Percentiles rank a stretch among this genome's conserved stretches.
These are phyloP conservation scores for Takashimella koratensis DNA, from an alignment of 1,284 basidiomycete species.

Conservation along the genomic window DNA sequence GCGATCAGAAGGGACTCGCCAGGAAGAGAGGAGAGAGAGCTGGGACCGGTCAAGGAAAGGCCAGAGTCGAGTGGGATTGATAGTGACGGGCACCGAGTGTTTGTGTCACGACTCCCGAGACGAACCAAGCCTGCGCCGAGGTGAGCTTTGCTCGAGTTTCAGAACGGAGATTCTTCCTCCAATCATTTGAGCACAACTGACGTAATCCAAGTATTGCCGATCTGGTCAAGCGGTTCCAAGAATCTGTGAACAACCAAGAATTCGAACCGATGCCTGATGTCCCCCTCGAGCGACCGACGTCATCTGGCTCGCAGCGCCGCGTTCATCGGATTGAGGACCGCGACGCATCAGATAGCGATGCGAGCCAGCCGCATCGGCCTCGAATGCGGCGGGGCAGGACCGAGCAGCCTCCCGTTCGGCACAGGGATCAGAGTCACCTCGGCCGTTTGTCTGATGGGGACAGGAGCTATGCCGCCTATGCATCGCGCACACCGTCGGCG, in stretches of 20 bases:
- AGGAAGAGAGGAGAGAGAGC: neutral
- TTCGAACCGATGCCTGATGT: constrained; percentile 13
- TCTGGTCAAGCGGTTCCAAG: constrained; percentile 69
- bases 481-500: constrained; percentile 47
- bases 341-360: constrained; percentile 47
- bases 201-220: constrained; percentile 68
- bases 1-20: constrained; percentile 50
- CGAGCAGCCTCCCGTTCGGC: constrained; percentile 29
- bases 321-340: constrained; percentile 4
- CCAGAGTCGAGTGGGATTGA: constrained; percentile 43
- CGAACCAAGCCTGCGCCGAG: constrained; percentile 48
- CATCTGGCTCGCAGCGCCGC: constrained; percentile 16
- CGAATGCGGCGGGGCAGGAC: constrained; percentile 38
- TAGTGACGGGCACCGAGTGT: constrained; percentile 34
- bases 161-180: too few relatives aligned
- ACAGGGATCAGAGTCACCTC: constrained; percentile 21
- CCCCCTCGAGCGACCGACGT: constrained; percentile 23
- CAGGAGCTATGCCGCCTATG: constrained; percentile 81
- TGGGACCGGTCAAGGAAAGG: neutral
- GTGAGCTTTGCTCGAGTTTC: constrained; percentile 14
- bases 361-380: constrained; percentile 28
- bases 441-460: constrained; percentile 71
- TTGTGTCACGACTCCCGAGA: constrained; percentile 66
- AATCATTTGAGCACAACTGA: neutral
- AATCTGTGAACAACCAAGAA: constrained; percentile 19